Percentiles rank a stretch among this genome's conserved stretches.
These are phyloP conservation scores for Trypanosoma platydactyli DNA, from an alignment of 208 protist species.

Conservation along the genomic window DNA sequence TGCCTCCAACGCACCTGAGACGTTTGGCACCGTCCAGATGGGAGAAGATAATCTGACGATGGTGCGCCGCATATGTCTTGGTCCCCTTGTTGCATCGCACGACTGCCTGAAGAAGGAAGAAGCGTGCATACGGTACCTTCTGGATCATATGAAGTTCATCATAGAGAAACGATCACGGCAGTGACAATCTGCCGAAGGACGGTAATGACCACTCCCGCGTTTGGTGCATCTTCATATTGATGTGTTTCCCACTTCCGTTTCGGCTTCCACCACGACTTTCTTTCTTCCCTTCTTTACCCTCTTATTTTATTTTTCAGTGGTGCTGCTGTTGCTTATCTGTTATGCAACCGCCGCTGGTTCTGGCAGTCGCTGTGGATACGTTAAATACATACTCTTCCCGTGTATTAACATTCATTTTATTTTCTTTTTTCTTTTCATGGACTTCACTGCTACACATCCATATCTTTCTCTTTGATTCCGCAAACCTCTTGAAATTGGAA, in stretches of 20 bases:
- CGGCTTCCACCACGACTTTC: constrained; percentile 6
- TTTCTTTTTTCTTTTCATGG: constrained; percentile 10
- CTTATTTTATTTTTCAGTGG: background rate
- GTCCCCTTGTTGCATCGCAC: constrained; percentile 25
- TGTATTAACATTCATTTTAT: background rate
- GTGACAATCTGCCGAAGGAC: background rate
- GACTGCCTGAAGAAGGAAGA: constrained; percentile 30
- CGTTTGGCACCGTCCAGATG: constrained; percentile 76
- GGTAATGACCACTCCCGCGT: background rate
- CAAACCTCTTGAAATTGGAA: too few relatives aligned
- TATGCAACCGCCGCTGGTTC: background rate
- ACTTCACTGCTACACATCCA: background rate
- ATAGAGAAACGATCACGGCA: constrained; percentile 11
- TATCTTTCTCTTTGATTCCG: constrained; percentile 7
- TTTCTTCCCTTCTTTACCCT: constrained; percentile 11
- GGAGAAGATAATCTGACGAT: constrained; percentile 25
- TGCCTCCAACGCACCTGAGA: constrained; percentile 68
- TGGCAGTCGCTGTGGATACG: background rate
- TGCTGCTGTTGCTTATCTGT: background rate
- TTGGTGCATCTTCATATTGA: background rate
- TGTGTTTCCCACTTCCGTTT: background rate
- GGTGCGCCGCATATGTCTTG: constrained; percentile 41
- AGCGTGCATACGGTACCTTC: constrained; percentile 39
- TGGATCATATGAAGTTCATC: constrained; percentile 18
- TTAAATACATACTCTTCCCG: too few relatives aligned